Conservation (phyloP, 768 basidiomycete species). For the Collybia sordida region DNA sequence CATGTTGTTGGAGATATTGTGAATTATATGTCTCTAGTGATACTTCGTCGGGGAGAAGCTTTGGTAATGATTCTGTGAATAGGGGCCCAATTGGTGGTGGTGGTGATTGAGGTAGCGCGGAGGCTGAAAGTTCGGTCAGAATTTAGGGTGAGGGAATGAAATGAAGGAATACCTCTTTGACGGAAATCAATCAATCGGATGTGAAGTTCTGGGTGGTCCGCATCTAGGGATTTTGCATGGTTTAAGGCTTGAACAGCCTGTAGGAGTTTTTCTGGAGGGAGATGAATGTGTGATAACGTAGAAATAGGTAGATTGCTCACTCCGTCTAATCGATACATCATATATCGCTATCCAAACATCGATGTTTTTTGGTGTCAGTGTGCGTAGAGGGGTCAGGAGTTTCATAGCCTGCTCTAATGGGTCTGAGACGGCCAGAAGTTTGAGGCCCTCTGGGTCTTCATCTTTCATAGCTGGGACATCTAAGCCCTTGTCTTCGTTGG, state of each 20-base stretch:
- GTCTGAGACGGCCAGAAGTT: constrained; percentile 60
- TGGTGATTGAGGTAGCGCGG: constrained; percentile 39
- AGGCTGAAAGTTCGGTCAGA: constrained; percentile 32
- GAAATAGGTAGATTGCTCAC: constrained; percentile 41
- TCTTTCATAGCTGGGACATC: constrained; percentile 59
- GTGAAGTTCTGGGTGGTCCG: constrained; percentile 68
- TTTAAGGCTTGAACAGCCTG: constrained; percentile 74
- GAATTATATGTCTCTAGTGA: constrained; percentile 70
- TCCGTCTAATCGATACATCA: constrained; percentile 80
- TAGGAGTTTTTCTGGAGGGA: constrained; percentile 68
- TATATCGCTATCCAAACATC: constrained; percentile 76
- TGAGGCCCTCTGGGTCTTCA: constrained; percentile 82
- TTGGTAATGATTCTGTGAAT: constrained; percentile 44
- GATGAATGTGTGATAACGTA: background rate
- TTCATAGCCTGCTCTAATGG: constrained; percentile 77
- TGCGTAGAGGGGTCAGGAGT: constrained; percentile 61
- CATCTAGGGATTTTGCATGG: constrained; percentile 50
- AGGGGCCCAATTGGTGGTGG: constrained; percentile 48
- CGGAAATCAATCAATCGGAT: constrained; percentile 67
- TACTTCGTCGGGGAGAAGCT: constrained; percentile 56
- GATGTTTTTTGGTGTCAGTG: constrained; percentile 48
- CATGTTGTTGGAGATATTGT: constrained; percentile 69
- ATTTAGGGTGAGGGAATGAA: background rate
- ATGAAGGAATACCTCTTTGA: constrained; percentile 40
- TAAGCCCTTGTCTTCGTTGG: constrained; percentile 71